Conservation (phyloP, 768 basidiomycete species). For the Boletellus ananas region DNA sequence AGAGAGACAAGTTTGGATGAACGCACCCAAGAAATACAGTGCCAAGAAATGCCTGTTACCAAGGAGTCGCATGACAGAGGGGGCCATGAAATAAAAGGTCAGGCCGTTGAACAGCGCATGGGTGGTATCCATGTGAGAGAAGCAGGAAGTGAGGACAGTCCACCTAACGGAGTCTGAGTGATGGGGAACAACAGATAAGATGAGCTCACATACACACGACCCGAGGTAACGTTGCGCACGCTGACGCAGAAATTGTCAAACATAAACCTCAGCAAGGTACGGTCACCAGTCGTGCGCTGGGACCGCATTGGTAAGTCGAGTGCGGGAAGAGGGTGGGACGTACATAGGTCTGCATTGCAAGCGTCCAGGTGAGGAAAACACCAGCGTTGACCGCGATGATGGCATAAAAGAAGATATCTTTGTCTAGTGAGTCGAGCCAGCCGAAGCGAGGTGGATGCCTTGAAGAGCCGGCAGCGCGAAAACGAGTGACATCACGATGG, state of each 20-base stretch:
- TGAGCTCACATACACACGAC: constrained; percentile 54
- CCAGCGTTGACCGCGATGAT: constrained; percentile 61
- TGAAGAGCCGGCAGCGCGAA: constrained; percentile 13
- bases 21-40: constrained; percentile 70
- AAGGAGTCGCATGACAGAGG: constrained; percentile 55
- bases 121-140: constrained; percentile 59
- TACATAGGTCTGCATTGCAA: constrained; percentile 33
- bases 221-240: constrained; percentile 55
- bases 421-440: constrained; percentile 51
- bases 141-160: constrained; percentile 66
- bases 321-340: constrained; percentile 19
- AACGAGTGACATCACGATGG: constrained; percentile 16
- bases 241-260: constrained; percentile 59
- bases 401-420: constrained; percentile 52
- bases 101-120: constrained; percentile 78
- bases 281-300: constrained; percentile 39
- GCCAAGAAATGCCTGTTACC: constrained; percentile 64
- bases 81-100: constrained; percentile 75
- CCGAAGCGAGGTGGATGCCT: constrained; percentile 28
- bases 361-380: constrained; percentile 59
- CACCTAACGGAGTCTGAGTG: constrained; percentile 44
- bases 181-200: not conserved
- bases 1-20: not conserved
- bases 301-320: not conserved
- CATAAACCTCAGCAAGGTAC: constrained; percentile 46